Evolutionary conservation across 2,329 filamentous ascomycete genomes (phyloP).

Genomic region (Aspergillus sp.): DNA sequence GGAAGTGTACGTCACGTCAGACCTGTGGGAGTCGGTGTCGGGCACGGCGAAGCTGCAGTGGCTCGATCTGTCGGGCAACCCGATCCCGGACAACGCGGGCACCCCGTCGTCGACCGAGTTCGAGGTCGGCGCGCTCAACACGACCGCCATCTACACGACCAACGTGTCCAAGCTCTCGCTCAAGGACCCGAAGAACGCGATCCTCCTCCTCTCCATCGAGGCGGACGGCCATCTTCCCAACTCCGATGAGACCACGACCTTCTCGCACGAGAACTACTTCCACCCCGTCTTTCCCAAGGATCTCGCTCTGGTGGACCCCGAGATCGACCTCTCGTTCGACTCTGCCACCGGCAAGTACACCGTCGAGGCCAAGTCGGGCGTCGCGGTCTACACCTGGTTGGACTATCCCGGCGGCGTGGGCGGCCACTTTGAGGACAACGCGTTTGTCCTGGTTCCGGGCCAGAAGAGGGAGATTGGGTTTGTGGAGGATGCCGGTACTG

Average conservation of each 20-base stretch:
- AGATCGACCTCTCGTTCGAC: conserved; percentile 32
- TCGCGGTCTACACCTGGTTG: conserved; percentile 48
- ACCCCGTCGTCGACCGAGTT: conserved; percentile 28
- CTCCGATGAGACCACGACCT: conserved; percentile 24
- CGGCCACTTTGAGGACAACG: conserved; percentile 45
- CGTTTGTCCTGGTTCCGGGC: conserved; percentile 41
- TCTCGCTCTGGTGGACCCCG: conserved; percentile 42
- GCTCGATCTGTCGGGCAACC: conserved; percentile 42
- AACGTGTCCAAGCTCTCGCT: conserved; percentile 30
- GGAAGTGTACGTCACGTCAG: conserved; percentile 48
- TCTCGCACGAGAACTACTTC: conserved; percentile 45
- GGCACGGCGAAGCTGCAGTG: conserved; percentile 44
- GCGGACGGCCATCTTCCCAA: conserved; percentile 42
- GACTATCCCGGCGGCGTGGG: conserved; percentile 43
- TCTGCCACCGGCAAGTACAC: conserved; percentile 30
- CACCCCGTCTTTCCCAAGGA: conserved; percentile 39
- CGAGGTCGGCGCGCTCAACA: conserved; percentile 44
- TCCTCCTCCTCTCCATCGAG: conserved; percentile 38
- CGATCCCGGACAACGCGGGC: conserved; percentile 29
- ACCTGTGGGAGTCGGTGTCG: conserved; percentile 44
- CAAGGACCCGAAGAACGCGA: conserved; percentile 24
- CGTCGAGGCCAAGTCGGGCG: conserved; percentile 39
- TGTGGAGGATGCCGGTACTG: conserved; percentile 37
- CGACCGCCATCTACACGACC: conserved; percentile 37
- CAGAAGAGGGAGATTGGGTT: conserved; percentile 39